Percentiles rank a stretch among this genome's conserved stretches.
phyloP scores from a whole-genome alignment of 257 asterid genomes.

The Gentiana straminea region DNA sequence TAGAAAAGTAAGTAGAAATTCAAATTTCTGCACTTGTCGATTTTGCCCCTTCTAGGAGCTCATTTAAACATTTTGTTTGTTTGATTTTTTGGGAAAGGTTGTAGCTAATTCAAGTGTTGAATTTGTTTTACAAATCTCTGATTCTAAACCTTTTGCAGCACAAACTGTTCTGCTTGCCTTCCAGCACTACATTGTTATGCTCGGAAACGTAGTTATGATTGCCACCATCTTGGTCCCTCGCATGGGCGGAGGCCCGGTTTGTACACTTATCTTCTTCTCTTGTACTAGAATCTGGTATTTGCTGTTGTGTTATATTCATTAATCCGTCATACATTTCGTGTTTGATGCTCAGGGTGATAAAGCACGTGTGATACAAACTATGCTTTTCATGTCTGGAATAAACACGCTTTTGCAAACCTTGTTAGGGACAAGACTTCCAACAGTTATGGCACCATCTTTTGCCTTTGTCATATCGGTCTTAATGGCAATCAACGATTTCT shows the following conservation, averaged over 20 bases:
- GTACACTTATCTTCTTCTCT: constrained; percentile 12
- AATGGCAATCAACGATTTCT: constrained; percentile 56
- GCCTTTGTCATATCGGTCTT: constrained; percentile 68
- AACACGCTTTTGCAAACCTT: constrained; percentile 87
- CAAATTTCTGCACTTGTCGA: not conserved
- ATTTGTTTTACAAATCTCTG: not conserved
- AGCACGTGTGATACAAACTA: constrained; percentile 83
- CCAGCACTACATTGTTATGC: constrained; percentile 97
- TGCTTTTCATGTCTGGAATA: constrained; percentile 88
- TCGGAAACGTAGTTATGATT: constrained; percentile 83
- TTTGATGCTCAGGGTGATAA: constrained; percentile 59
- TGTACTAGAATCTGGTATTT: not conserved
- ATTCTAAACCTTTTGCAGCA: constrained; percentile 36
- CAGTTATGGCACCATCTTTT: constrained; percentile 94
- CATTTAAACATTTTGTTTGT: not conserved
- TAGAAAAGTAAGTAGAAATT: not conserved
- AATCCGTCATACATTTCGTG: not conserved
- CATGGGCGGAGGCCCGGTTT: constrained; percentile 91
- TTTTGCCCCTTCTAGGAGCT: not conserved
- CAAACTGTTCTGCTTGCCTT: constrained; percentile 63
- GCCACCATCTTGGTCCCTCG: constrained; percentile 67
- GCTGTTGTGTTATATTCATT: constrained; percentile 5
- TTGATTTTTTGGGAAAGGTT: not conserved
- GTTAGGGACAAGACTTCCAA: constrained; percentile 92
- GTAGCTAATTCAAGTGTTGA: not conserved